A percentile compares a stretch with the other conserved stretches of the same genome.
These are phyloP conservation scores for Cladosporium oxysporum DNA, from an alignment of 2,329 filamentous ascomycete species.

Conservation along the genomic window DNA sequence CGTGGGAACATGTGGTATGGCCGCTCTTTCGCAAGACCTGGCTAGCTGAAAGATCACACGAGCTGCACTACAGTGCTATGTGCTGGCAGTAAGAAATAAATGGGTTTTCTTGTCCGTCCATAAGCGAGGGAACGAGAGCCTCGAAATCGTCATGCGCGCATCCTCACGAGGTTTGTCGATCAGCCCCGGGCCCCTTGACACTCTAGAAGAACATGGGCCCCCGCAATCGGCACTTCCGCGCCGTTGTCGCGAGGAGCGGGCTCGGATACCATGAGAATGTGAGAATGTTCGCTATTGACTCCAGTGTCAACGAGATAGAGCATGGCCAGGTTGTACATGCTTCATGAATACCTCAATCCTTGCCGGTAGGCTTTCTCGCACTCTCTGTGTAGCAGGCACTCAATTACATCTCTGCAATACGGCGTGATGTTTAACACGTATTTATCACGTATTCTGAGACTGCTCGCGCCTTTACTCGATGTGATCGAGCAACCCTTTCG, in stretches of 20 bases:
- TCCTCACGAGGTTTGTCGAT: constrained; percentile 2
- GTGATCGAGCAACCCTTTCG: constrained; percentile 26
- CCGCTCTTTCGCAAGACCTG: not conserved
- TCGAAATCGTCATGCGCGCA: not conserved
- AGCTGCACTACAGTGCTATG: not conserved
- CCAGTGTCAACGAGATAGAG: not conserved
- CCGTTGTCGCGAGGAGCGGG: not conserved
- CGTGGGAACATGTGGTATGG: not conserved
- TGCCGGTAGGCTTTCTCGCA: not conserved
- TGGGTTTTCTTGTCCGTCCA: not conserved
- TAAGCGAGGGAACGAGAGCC: not conserved
- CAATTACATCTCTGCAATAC: not conserved
- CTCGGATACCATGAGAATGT: not conserved
- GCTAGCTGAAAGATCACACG: not conserved
- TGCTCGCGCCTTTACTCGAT: constrained; percentile 26
- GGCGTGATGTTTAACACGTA: accelerated
- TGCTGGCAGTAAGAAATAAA: not conserved
- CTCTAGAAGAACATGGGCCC: not conserved
- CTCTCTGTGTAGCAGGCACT: not conserved
- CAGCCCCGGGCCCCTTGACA: not conserved
- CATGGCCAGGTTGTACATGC: not conserved
- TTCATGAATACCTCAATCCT: not conserved
- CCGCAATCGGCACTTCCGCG: constrained; percentile 6
- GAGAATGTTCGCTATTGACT: not conserved
- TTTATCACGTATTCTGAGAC: constrained; percentile 8